Evolutionary conservation across 768 basidiomycete species (phyloP).

Genomic region (Megacollybia marginata): DNA sequence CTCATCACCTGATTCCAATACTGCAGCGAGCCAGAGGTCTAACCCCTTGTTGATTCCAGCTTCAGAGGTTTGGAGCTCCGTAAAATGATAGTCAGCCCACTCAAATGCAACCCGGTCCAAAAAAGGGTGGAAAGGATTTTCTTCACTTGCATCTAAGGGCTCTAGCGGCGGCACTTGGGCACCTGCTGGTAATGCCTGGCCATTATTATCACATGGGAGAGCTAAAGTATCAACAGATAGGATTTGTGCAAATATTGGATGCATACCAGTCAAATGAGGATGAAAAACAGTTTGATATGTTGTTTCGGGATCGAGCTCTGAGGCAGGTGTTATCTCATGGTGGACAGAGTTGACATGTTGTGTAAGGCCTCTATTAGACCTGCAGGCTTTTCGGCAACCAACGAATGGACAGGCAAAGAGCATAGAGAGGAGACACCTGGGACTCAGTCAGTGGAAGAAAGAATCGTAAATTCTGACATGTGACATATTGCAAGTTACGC

Average conservation of each 20-base stretch:
- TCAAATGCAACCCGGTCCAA: slow-evolving; percentile 6
- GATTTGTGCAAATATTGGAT: too few relatives aligned
- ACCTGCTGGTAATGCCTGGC: background rate
- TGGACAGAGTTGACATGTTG: too few relatives aligned
- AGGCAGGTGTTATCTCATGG: too few relatives aligned
- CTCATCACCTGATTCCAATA: background rate
- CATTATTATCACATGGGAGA: slow-evolving; percentile 6
- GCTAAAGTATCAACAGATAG: background rate
- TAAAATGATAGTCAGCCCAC: slow-evolving; percentile 10
- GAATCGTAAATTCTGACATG: too few relatives aligned
- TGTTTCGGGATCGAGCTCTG: too few relatives aligned
- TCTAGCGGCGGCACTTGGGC: background rate
- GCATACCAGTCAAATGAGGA: background rate
- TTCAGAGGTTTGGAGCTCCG: slow-evolving; percentile 8
- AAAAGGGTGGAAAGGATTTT: slow-evolving; percentile 8
- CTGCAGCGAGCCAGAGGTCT: slow-evolving; percentile 9
- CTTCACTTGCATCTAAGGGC: background rate
- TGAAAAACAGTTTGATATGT: background rate
- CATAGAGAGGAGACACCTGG: too few relatives aligned
- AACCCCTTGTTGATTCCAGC: slow-evolving; percentile 7
- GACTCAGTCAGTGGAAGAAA: too few relatives aligned
- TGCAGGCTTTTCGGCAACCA: too few relatives aligned
- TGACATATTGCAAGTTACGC: too few relatives aligned
- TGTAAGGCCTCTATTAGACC: too few relatives aligned
- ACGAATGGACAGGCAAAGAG: too few relatives aligned